A percentile compares a stretch with the other conserved stretches of the same genome.
These are phyloP conservation scores for Bruguiera gymnorhiza DNA, from an alignment of 345 rosid genomes.

Conservation along the genomic window DNA sequence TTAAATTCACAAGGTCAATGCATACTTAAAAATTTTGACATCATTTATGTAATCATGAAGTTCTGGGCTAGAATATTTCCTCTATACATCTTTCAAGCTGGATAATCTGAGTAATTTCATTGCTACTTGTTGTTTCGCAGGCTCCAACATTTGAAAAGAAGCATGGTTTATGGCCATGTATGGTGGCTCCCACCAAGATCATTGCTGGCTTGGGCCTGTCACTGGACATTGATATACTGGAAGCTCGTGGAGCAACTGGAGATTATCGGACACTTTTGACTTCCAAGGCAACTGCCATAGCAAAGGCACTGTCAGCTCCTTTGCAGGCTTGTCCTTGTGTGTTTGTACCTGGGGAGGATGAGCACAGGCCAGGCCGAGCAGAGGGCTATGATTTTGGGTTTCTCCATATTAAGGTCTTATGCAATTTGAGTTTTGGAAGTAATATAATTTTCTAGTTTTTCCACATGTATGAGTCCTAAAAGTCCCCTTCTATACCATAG, in stretches of 20 bases:
- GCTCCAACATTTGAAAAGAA: slow-evolving; percentile 69
- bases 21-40: neutral
- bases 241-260: slow-evolving; percentile 95
- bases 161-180: slow-evolving; percentile 89
- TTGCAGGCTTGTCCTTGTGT: slow-evolving; percentile 52
- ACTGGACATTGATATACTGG: slow-evolving; percentile 82
- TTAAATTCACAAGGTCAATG: too few species aligned
- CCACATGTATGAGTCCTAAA: neutral
- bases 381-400: slow-evolving; percentile 94
- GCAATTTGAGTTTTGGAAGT: neutral
- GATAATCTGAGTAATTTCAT: slow-evolving; percentile 1
- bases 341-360: slow-evolving; percentile 88
- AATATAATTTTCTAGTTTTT: slow-evolving; percentile 2
- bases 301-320: slow-evolving; percentile 80
- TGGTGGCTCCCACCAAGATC: slow-evolving; percentile 98
- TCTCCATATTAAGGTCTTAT: slow-evolving; percentile 82
- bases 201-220: slow-evolving; percentile 94
- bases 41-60: neutral
- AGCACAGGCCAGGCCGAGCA: slow-evolving; percentile 59
- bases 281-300: slow-evolving; percentile 74
- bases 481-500: neutral
- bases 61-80: neutral
- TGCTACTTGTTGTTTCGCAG: slow-evolving; percentile 28
- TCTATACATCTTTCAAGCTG: neutral
- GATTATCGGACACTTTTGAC: slow-evolving; percentile 87